phyloP scores from a whole-genome alignment of 306 rosid species.

The Medicago arabica region DNA sequence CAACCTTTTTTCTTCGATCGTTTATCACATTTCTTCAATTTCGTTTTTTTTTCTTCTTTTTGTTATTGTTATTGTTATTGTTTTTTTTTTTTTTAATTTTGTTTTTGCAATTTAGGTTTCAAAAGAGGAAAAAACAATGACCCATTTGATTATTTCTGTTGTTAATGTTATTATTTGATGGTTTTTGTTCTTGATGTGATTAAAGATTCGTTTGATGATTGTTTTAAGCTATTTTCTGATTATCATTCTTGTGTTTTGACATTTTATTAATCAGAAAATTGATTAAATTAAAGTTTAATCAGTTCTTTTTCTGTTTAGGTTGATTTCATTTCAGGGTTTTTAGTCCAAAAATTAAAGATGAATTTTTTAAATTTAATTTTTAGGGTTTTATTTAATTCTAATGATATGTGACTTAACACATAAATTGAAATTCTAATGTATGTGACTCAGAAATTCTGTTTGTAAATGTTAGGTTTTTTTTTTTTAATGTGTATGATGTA shows the following conservation, averaged over 20 bases:
- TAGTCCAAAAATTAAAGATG: background rate
- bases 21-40: background rate
- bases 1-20: background rate
- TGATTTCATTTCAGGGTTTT: background rate
- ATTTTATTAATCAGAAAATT: background rate
- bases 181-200: background rate
- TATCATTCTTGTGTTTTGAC: background rate
- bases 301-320: background rate
- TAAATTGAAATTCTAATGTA: background rate
- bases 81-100: background rate
- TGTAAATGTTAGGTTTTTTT: slow-evolving; percentile 17
- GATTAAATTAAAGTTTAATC: background rate
- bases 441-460: slow-evolving; percentile 8
- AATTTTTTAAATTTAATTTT: slow-evolving; percentile 1
- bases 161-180: background rate
- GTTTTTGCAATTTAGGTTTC: background rate
- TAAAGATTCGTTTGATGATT: background rate
- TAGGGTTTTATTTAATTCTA: background rate
- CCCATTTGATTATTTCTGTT: background rate
- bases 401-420: background rate
- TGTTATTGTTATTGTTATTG: too few species aligned
- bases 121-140: background rate
- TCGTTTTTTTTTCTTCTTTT: background rate
- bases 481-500: slow-evolving; percentile 15
- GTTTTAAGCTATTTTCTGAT: background rate